Percentiles rank a stretch among this genome's conserved stretches.
phyloP scores from a whole-genome alignment of 352 stramenopile genomes.

The Globisporangium mamillatum region DNA sequence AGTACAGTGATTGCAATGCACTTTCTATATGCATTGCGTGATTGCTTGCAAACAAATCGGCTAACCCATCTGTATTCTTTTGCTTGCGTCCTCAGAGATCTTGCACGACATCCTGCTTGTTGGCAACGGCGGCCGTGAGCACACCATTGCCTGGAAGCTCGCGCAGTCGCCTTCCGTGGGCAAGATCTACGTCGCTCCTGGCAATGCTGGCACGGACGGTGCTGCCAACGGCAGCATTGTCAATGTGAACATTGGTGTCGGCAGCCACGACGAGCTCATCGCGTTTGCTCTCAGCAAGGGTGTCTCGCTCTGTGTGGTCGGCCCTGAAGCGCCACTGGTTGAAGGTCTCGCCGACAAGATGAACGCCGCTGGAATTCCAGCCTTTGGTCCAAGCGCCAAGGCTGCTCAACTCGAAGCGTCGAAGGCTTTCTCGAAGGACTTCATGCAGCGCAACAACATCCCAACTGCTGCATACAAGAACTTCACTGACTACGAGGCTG shows the following conservation, averaged over 20 bases:
- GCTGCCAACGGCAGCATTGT: constrained; percentile 43
- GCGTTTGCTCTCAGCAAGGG: constrained; percentile 84
- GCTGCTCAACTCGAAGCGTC: constrained; percentile 97
- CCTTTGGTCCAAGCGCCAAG: constrained; percentile 95
- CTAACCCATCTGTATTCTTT: not conserved
- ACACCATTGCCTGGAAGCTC: constrained; percentile 94
- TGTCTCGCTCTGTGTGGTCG: constrained; percentile 96
- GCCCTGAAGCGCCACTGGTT: constrained; percentile 96
- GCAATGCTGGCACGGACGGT: constrained; percentile 86
- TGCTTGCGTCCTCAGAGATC: constrained; percentile 21
- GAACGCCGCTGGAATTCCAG: constrained; percentile 87
- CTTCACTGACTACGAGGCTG: constrained; percentile 93
- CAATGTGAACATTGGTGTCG: constrained; percentile 72
- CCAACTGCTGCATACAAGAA: constrained; percentile 96
- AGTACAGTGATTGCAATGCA: constrained; percentile 7
- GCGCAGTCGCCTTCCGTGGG: constrained; percentile 71
- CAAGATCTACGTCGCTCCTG: constrained; percentile 88
- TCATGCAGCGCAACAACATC: constrained; percentile 97
- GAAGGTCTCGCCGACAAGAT: constrained; percentile 95
- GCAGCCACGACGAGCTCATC: constrained; percentile 67
- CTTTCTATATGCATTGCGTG: not conserved
- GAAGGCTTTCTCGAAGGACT: constrained; percentile 99
- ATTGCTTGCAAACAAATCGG: not conserved
- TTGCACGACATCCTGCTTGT: constrained; percentile 91
- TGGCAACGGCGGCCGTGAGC: constrained; percentile 91